Evolutionary conservation across 352 stramenopile genomes (phyloP).

Genomic region (Phytophthora hibernalis): DNA sequence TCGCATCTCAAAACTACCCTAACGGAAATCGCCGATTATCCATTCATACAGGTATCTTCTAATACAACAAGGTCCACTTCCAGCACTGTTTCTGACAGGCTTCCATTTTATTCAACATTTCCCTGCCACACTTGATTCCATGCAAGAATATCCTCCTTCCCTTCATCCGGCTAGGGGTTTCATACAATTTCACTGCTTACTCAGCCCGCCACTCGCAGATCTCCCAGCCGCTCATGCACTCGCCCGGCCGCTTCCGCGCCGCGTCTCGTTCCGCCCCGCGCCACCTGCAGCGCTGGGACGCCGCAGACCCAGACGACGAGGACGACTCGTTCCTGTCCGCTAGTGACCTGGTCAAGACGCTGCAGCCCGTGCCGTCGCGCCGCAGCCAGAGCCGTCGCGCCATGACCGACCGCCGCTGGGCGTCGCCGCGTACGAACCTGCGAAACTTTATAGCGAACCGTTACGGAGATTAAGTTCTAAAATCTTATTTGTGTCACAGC

Average conservation of each 20-base stretch:
- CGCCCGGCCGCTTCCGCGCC: slow-evolving; percentile 24
- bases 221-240: slow-evolving; percentile 23
- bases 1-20: neutral
- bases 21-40: neutral
- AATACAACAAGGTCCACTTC: neutral
- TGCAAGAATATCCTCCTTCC: slow-evolving; percentile 28
- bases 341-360: slow-evolving; percentile 39
- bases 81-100: neutral
- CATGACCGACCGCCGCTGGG: slow-evolving; percentile 12
- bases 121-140: neutral
- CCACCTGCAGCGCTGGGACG: slow-evolving; percentile 23
- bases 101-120: neutral
- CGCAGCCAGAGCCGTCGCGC: slow-evolving; percentile 9
- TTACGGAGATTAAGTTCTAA: neutral
- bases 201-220: slow-evolving; percentile 16
- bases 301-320: slow-evolving; percentile 12
- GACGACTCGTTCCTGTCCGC: slow-evolving; percentile 39
- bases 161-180: slow-evolving; percentile 14
- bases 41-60: neutral
- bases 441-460: neutral
- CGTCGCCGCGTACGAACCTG: slow-evolving; percentile 21
- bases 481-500: slow-evolving; percentile 15
- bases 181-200: slow-evolving; percentile 28
- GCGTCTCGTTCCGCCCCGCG: slow-evolving; percentile 5
- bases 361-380: slow-evolving; percentile 34